These are phyloP conservation scores for Exophiala oligosperma DNA, from an alignment of 2,329 filamentous ascomycete genomes.

Conservation along the genomic window DNA sequence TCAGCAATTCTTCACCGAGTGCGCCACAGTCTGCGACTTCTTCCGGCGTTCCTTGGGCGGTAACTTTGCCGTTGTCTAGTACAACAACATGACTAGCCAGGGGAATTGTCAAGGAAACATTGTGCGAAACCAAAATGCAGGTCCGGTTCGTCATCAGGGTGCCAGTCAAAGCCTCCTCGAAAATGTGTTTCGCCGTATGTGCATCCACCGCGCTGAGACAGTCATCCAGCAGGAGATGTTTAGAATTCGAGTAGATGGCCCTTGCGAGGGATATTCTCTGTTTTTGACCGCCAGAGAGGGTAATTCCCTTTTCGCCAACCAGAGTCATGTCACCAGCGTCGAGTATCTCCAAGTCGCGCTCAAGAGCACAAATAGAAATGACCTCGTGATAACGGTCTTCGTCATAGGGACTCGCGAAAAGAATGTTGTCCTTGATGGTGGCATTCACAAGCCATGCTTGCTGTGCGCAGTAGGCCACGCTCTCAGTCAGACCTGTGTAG, in stretches of 20 bases:
- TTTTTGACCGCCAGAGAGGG: conserved; percentile 94
- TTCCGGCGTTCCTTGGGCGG: conserved; percentile 71
- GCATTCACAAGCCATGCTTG: conserved; percentile 96
- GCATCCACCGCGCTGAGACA: conserved; percentile 96
- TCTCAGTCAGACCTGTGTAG: conserved; percentile 83
- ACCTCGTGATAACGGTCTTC: conserved; percentile 83
- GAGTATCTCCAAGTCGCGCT: conserved; percentile 87
- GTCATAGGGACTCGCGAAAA: conserved; percentile 81
- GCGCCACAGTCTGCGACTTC: conserved; percentile 84
- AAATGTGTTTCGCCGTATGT: conserved; percentile 97
- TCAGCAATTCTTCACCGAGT: conserved; percentile 80
- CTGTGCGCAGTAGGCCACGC: conserved; percentile 93
- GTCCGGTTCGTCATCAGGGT: conserved; percentile 86
- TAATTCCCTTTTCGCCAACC: conserved; percentile 96
- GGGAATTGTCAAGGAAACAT: conserved; percentile 82
- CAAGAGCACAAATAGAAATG: conserved; percentile 84
- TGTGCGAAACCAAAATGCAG: conserved; percentile 95
- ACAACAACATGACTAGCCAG: conserved; percentile 77
- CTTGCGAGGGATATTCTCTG: conserved; percentile 96
- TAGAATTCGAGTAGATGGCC: conserved; percentile 92
- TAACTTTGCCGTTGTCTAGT: conserved; percentile 81
- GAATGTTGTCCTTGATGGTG: conserved; percentile 92
- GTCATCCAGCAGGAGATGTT: conserved; percentile 88
- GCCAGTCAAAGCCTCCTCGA: conserved; percentile 86
- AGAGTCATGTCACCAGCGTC: conserved; percentile 90